A percentile compares a stretch with the other conserved stretches of the same genome.
Conservation (phyloP, 2,329 filamentous ascomycete species). For the Talaromyces pinophilus region DNA sequence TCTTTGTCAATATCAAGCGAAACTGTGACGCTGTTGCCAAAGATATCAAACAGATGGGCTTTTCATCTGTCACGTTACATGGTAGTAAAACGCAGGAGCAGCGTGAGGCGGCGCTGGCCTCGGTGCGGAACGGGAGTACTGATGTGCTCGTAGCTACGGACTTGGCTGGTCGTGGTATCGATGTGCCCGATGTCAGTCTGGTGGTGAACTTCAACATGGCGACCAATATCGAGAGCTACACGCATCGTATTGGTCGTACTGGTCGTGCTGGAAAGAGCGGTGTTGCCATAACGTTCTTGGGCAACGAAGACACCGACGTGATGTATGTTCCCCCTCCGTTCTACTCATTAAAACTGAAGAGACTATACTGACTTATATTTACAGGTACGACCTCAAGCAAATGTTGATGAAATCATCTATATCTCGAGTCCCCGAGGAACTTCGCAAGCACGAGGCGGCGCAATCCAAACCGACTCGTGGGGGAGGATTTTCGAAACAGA, state of each 20-base stretch:
- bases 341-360: constrained; percentile 24
- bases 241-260: constrained; percentile 93
- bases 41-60: constrained; percentile 93
- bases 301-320: constrained; percentile 83
- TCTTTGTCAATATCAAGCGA: constrained; percentile 99
- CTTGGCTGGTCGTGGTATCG: constrained; percentile 93
- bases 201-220: constrained; percentile 99
- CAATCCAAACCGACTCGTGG: constrained; percentile 70
- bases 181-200: constrained; percentile 88
- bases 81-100: constrained; percentile 97
- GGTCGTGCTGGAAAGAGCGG: constrained; percentile 96
- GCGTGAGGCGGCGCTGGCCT: constrained; percentile 85
- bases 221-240: constrained; percentile 87
- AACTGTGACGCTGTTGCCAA: constrained; percentile 95
- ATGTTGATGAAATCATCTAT: constrained; percentile 91
- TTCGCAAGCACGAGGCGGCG: constrained; percentile 85
- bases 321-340: constrained; percentile 57
- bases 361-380: constrained; percentile 9
- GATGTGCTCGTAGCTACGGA: constrained; percentile 95
- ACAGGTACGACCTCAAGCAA: constrained; percentile 79
- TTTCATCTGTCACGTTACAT: constrained; percentile 85
- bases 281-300: constrained; percentile 93
- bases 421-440: constrained; percentile 85
- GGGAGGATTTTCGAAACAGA: constrained; percentile 45
- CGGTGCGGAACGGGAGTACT: constrained; percentile 76